These are phyloP conservation scores for Collybiopsis luxurians DNA, from an alignment of 768 basidiomycete genomes.

Conservation along the genomic window DNA sequence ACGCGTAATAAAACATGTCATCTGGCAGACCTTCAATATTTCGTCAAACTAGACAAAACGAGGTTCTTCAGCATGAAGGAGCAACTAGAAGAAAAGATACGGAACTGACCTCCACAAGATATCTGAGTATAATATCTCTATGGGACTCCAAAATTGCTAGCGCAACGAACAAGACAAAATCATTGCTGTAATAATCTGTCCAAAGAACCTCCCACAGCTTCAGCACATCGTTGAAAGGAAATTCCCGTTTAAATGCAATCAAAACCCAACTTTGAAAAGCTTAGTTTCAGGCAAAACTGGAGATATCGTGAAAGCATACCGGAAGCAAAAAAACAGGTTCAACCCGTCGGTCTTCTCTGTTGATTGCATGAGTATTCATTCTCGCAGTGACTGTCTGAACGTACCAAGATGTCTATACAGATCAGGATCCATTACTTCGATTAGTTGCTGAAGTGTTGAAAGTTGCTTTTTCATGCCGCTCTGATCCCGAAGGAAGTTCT, in stretches of 20 bases:
- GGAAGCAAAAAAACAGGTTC: conserved; percentile 98
- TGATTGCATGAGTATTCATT: not conserved
- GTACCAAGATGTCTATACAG: conserved; percentile 86
- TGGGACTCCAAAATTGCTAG: conserved; percentile 94
- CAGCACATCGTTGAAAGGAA: conserved; percentile 87
- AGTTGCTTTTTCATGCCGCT: conserved; percentile 97
- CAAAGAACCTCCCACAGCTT: conserved; percentile 92
- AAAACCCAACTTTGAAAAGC: conserved; percentile 70
- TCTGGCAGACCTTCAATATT: conserved; percentile 58
- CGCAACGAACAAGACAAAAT: conserved; percentile 92
- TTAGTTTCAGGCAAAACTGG: not conserved
- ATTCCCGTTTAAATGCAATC: conserved; percentile 96
- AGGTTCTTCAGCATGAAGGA: conserved; percentile 8
- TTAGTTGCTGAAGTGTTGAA: conserved; percentile 83
- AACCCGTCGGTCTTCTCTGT: conserved; percentile 83
- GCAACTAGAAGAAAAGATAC: conserved; percentile 9
- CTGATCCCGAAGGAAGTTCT: conserved; percentile 95
- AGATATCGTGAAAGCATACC: conserved; percentile 46
- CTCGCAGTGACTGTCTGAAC: conserved; percentile 6
- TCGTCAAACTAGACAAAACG: conserved; percentile 64
- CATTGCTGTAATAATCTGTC: conserved; percentile 86
- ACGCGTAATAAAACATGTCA: not conserved
- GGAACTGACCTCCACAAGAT: conserved; percentile 82
- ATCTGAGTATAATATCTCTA: conserved; percentile 91
- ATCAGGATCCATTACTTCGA: conserved; percentile 94